Evolutionary conservation across 176 grass and related monocot species (phyloP).

Genomic region (Miscanthus lutarioriparius): DNA sequence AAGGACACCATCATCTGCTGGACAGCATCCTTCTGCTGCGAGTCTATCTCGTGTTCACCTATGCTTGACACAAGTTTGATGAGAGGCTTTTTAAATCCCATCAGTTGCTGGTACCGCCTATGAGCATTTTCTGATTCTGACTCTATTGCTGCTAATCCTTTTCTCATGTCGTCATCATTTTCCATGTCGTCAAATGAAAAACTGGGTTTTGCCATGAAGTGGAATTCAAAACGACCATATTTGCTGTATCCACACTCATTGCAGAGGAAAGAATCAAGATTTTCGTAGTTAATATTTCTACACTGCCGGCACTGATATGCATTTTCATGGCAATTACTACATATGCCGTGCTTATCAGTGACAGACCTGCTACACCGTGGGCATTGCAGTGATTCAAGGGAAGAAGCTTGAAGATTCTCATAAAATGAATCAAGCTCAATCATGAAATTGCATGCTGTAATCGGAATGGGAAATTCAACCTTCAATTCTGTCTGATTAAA

Average conservation of each 20-base stretch:
- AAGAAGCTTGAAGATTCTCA: slow-evolving; percentile 98
- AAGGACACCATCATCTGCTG: slow-evolving; percentile 99
- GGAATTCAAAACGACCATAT: slow-evolving; percentile 99
- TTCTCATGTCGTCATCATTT: slow-evolving; percentile 97
- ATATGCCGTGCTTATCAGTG: slow-evolving; percentile 97
- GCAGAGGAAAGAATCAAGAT: slow-evolving; percentile 97
- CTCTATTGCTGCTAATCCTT: slow-evolving; percentile 95
- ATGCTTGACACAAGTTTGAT: slow-evolving; percentile 97
- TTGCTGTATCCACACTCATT: slow-evolving; percentile 99
- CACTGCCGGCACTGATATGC: slow-evolving; percentile 98
- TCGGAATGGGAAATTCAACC: slow-evolving; percentile 95
- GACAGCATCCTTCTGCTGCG: slow-evolving; percentile 94
- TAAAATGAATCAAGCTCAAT: slow-evolving; percentile 99
- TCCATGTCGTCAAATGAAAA: slow-evolving; percentile 99
- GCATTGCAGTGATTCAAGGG: slow-evolving; percentile 97
- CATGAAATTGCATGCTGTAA: slow-evolving; percentile 98
- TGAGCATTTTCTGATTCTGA: slow-evolving; percentile 97
- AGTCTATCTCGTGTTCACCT: slow-evolving; percentile 93
- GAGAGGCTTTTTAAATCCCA: slow-evolving; percentile 97
- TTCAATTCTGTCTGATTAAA: slow-evolving; percentile 94
- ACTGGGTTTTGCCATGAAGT: slow-evolving; percentile 98
- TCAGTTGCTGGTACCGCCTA: slow-evolving; percentile 93
- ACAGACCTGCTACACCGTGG: slow-evolving; percentile 93
- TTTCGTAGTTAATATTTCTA: slow-evolving; percentile 98
- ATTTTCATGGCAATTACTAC: slow-evolving; percentile 98